Percentiles rank a stretch among this genome's conserved stretches.
Conservation (phyloP, 1,284 basidiomycete genomes). For the Trichosporon asahii region DNA sequence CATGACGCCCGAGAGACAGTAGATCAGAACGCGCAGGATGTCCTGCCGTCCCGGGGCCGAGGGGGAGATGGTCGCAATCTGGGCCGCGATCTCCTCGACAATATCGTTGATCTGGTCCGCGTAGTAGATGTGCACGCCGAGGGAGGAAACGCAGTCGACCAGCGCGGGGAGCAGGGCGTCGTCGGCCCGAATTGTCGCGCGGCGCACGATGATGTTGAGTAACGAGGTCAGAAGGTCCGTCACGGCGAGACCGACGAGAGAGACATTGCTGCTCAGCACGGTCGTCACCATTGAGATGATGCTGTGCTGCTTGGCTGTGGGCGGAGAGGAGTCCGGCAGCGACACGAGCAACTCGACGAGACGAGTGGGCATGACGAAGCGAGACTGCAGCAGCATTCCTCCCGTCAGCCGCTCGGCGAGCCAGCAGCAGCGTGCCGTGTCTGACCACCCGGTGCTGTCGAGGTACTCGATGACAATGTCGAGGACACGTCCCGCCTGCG, state of each 20-base stretch:
- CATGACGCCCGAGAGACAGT: slow-evolving; percentile 46
- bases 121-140: slow-evolving; percentile 84
- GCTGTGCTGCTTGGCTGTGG: slow-evolving; percentile 62
- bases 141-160: slow-evolving; percentile 74
- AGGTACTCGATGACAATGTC: slow-evolving; percentile 67
- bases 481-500: slow-evolving; percentile 66
- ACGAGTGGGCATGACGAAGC: slow-evolving; percentile 80
- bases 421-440: slow-evolving; percentile 75
- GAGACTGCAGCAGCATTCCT: slow-evolving; percentile 88
- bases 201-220: slow-evolving; percentile 68
- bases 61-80: slow-evolving; percentile 57
- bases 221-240: slow-evolving; percentile 81
- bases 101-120: slow-evolving; percentile 95
- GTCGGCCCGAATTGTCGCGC: slow-evolving; percentile 62
- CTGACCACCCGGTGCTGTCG: slow-evolving; percentile 66
- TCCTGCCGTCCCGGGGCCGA: slow-evolving; percentile 59
- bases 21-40: slow-evolving; percentile 60
- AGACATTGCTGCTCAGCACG: slow-evolving; percentile 71
- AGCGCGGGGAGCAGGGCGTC: slow-evolving; percentile 68
- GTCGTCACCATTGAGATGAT: slow-evolving; percentile 79
- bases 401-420: slow-evolving; percentile 69
- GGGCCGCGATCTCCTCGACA: slow-evolving; percentile 74
- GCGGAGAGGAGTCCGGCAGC: slow-evolving; percentile 60
- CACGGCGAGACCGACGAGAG: slow-evolving; percentile 84
- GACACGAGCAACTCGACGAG: slow-evolving; percentile 76